phyloP scores from a whole-genome alignment of 179 eudicot species.

The Patellifolia procumbens region DNA sequence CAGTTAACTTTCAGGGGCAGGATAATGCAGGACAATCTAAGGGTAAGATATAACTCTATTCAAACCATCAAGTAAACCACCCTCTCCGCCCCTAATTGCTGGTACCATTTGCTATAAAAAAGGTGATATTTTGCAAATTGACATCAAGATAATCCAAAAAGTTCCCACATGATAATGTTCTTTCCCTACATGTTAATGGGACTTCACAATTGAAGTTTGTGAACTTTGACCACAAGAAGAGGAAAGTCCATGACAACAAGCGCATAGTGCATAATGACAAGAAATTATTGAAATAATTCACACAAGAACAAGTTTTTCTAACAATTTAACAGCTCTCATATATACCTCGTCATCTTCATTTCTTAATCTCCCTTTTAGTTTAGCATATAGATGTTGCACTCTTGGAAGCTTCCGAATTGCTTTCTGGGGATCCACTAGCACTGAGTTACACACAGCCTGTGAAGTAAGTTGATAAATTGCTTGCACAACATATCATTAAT shows the following conservation, averaged over 20 bases:
- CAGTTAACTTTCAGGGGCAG: neutral
- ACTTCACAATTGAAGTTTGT: too few relatives aligned
- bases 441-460: conserved; percentile 71
- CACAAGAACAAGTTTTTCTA: neutral
- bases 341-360: conserved; percentile 93
- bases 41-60: neutral
- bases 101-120: too few relatives aligned
- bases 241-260: neutral
- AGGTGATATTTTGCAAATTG: too few relatives aligned
- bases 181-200: too few relatives aligned
- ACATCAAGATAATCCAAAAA: too few relatives aligned
- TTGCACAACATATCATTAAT: neutral
- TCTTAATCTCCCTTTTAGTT: conserved; percentile 59
- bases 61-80: neutral
- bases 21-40: neutral
- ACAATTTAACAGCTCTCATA: neutral
- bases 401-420: conserved; percentile 83
- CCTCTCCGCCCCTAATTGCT: too few relatives aligned
- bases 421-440: conserved; percentile 71
- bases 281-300: neutral
- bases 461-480: neutral
- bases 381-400: conserved; percentile 90
- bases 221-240: too few relatives aligned
- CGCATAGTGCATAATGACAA: conserved; percentile 1
- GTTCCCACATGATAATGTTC: too few relatives aligned